phyloP scores from a whole-genome alignment of 139 green algal genomes.

The Chlamydomonas urium region DNA sequence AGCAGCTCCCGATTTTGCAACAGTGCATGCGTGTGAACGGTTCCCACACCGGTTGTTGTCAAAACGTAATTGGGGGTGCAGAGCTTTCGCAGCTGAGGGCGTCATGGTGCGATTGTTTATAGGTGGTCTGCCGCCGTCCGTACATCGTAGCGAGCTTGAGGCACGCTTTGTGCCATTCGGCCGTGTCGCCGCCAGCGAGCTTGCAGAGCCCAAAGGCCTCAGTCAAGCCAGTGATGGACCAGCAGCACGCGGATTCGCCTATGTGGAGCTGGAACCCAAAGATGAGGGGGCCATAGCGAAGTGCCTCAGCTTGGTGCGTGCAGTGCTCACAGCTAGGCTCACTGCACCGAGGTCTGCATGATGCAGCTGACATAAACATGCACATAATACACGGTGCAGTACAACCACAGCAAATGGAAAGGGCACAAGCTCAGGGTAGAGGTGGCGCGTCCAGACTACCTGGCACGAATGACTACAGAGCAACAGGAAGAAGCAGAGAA shows the following conservation, averaged over 20 bases:
- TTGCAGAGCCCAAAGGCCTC: background rate
- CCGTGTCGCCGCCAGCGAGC: background rate
- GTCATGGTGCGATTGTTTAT: background rate
- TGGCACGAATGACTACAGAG: background rate
- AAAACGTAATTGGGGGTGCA: too few relatives aligned
- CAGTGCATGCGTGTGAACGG: too few relatives aligned
- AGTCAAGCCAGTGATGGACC: background rate
- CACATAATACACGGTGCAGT: background rate
- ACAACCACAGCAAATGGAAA: slow-evolving; percentile 22
- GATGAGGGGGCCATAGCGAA: slow-evolving; percentile 5
- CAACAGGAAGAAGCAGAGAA: background rate
- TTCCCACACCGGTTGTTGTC: too few relatives aligned
- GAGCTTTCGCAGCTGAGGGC: too few relatives aligned
- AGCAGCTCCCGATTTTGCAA: too few relatives aligned
- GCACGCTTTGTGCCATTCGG: background rate
- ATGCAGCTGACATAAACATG: background rate
- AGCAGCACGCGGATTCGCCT: slow-evolving; percentile 3
- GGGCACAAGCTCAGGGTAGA: slow-evolving; percentile 14
- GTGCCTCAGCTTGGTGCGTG: slow-evolving; percentile 6
- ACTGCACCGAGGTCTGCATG: too few relatives aligned
- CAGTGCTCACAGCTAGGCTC: too few relatives aligned
- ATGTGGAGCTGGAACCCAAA: slow-evolving; percentile 4
- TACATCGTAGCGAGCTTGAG: background rate
- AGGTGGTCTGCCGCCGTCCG: background rate
- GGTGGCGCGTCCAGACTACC: slow-evolving; percentile 12